phyloP scores from a whole-genome alignment of 2,329 filamentous ascomycete species.

The Pleomassaria siparia region DNA sequence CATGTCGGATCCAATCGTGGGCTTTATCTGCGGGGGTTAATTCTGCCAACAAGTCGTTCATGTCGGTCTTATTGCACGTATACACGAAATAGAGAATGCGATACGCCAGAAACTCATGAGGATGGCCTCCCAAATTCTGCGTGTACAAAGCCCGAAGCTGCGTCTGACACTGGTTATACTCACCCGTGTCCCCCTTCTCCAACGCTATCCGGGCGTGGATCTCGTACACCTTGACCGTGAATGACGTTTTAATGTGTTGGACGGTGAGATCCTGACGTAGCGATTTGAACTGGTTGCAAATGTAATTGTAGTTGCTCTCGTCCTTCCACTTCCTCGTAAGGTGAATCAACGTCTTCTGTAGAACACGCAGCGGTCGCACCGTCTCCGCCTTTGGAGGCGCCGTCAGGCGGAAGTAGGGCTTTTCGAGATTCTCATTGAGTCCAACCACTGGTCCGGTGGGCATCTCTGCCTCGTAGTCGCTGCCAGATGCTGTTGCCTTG shows the following conservation, averaged over 20 bases:
- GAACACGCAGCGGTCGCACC: conserved; percentile 78
- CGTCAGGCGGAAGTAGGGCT: conserved; percentile 92
- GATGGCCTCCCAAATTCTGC: conserved; percentile 82
- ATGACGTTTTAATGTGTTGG: conserved; percentile 94
- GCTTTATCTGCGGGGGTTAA: conserved; percentile 97
- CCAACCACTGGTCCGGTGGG: conserved; percentile 75
- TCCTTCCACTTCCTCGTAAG: conserved; percentile 93
- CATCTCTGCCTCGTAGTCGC: conserved; percentile 51
- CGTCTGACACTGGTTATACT: conserved; percentile 99
- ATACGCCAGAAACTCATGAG: conserved; percentile 97
- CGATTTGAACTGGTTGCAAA: conserved; percentile 99
- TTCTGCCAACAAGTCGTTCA: conserved; percentile 98
- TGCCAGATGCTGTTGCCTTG: conserved; percentile 43
- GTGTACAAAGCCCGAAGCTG: conserved; percentile 91
- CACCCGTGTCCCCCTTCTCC: conserved; percentile 98
- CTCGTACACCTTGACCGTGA: conserved; percentile 95
- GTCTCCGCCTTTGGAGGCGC: conserved; percentile 83
- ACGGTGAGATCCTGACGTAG: conserved; percentile 97
- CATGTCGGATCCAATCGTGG: conserved; percentile 83
- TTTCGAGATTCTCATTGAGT: conserved; percentile 81
- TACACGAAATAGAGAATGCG: conserved; percentile 99
- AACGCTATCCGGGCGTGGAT: conserved; percentile 96
- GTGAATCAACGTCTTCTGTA: conserved; percentile 82
- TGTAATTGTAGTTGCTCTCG: conserved; percentile 93
- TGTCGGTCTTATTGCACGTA: conserved; percentile 94